A percentile compares a stretch with the other conserved stretches of the same genome.
Conservation (phyloP, 208 protist species). For the Blastocrithidia nonstop region DNA sequence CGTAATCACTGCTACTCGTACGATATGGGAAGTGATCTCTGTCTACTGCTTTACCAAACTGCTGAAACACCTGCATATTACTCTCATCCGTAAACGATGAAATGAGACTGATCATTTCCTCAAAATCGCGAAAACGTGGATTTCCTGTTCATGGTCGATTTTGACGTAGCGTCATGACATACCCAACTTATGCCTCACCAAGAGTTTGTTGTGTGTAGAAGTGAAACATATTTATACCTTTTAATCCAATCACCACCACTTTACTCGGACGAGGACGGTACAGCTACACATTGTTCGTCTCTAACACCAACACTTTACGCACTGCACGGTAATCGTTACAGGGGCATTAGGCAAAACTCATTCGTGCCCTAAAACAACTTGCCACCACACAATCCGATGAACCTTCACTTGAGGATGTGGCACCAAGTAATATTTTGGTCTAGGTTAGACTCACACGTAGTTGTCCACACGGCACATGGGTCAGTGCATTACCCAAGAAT, state of each 20-base stretch:
- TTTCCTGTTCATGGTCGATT: slow-evolving; percentile 80
- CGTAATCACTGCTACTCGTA: neutral
- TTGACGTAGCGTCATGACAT: slow-evolving; percentile 55
- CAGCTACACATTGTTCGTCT: slow-evolving; percentile 59
- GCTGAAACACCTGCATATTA: slow-evolving; percentile 54
- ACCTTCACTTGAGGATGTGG: slow-evolving; percentile 15
- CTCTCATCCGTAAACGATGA: slow-evolving; percentile 65
- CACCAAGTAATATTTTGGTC: slow-evolving; percentile 47
- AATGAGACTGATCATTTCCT: slow-evolving; percentile 60
- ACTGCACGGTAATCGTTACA: slow-evolving; percentile 31
- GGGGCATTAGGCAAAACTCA: slow-evolving; percentile 67
- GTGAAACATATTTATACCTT: slow-evolving; percentile 54
- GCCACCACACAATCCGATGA: slow-evolving; percentile 39
- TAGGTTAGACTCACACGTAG: slow-evolving; percentile 29
- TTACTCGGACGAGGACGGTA: slow-evolving; percentile 35
- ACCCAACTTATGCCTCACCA: slow-evolving; percentile 35
- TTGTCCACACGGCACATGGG: slow-evolving; percentile 54
- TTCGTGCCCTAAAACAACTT: slow-evolving; percentile 21
- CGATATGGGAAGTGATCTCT: slow-evolving; percentile 1
- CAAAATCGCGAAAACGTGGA: slow-evolving; percentile 74
- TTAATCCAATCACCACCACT: slow-evolving; percentile 63
- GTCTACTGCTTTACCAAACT: slow-evolving; percentile 23
- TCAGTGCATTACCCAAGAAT: slow-evolving; percentile 50
- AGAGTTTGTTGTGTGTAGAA: slow-evolving; percentile 69
- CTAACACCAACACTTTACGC: slow-evolving; percentile 57